Percentiles rank a stretch among this genome's conserved stretches.
phyloP scores from a whole-genome alignment of 139 green algal genomes.

The Volvox reticuliferus region DNA sequence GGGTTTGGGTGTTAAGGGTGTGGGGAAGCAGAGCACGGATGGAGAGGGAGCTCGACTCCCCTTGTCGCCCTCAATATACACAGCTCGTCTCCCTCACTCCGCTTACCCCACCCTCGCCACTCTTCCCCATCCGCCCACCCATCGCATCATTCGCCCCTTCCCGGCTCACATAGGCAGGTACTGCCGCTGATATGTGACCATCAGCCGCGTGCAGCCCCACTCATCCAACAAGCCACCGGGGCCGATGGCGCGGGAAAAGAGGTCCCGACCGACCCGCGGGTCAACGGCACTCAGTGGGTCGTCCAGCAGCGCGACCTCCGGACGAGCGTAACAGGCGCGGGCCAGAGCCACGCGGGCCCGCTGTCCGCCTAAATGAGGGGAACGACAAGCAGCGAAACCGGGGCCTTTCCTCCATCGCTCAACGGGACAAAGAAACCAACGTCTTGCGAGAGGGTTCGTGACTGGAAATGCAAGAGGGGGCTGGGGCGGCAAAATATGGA shows the following conservation, averaged over 20 bases:
- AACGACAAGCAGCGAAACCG: neutral
- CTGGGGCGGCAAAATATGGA: too few relatives aligned
- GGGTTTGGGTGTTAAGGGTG: neutral
- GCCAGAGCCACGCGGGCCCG: conserved; percentile 85
- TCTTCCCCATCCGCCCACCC: too few relatives aligned
- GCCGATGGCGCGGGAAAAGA: conserved; percentile 83
- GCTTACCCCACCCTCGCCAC: too few relatives aligned
- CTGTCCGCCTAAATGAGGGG: conserved; percentile 69
- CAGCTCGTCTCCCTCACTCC: too few relatives aligned
- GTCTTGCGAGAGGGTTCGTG: too few relatives aligned
- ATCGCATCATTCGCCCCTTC: neutral
- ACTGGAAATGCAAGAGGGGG: too few relatives aligned
- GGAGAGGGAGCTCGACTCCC: too few relatives aligned
- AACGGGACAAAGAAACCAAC: too few relatives aligned
- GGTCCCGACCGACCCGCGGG: conserved; percentile 75
- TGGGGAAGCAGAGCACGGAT: neutral
- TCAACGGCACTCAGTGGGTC: conserved; percentile 92
- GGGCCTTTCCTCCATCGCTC: too few relatives aligned
- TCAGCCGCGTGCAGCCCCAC: conserved; percentile 73
- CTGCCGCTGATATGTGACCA: conserved; percentile 94
- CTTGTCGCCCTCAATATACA: too few relatives aligned
- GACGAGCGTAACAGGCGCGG: conserved; percentile 77
- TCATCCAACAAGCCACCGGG: conserved; percentile 70
- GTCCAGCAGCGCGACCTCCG: conserved; percentile 86
- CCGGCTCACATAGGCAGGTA: conserved; percentile 74